A percentile compares a stretch with the other conserved stretches of the same genome.
phyloP scores from a whole-genome alignment of 768 basidiomycete genomes.

The Boletus edulis region DNA sequence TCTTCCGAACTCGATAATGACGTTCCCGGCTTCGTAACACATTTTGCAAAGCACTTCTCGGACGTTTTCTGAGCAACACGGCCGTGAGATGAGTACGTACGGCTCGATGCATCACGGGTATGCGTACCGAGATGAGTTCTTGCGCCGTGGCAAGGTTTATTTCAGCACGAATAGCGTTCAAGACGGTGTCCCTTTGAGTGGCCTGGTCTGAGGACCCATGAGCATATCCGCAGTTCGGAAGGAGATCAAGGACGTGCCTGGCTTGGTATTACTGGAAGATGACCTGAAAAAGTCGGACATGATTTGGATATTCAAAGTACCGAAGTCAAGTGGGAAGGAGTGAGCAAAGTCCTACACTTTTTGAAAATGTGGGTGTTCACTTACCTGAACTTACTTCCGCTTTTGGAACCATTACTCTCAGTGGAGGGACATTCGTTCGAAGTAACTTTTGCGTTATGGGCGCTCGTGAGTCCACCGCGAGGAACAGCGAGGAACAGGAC shows the following conservation, averaged over 20 bases:
- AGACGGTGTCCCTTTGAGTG: constrained; percentile 43
- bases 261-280: constrained; percentile 26
- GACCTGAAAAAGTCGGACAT: constrained; percentile 59
- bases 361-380: not conserved
- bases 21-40: constrained; percentile 70
- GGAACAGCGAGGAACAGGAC: constrained; percentile 26
- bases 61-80: constrained; percentile 58
- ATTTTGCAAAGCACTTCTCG: constrained; percentile 76
- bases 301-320: not conserved
- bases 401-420: constrained; percentile 8
- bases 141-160: constrained; percentile 74
- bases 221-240: not conserved
- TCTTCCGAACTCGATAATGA: constrained; percentile 71
- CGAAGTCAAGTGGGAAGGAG: not conserved
- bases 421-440: not conserved
- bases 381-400: not conserved
- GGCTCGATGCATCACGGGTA: not conserved
- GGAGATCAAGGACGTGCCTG: constrained; percentile 16
- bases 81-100: not conserved
- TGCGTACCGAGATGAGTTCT: constrained; percentile 69
- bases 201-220: constrained; percentile 27
- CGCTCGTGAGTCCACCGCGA: constrained; percentile 59
- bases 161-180: constrained; percentile 67
- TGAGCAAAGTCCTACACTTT: not conserved
- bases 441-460: constrained; percentile 43